Evolutionary conservation across 768 basidiomycete species (phyloP).

Genomic region (Sarcodon aspratus): DNA sequence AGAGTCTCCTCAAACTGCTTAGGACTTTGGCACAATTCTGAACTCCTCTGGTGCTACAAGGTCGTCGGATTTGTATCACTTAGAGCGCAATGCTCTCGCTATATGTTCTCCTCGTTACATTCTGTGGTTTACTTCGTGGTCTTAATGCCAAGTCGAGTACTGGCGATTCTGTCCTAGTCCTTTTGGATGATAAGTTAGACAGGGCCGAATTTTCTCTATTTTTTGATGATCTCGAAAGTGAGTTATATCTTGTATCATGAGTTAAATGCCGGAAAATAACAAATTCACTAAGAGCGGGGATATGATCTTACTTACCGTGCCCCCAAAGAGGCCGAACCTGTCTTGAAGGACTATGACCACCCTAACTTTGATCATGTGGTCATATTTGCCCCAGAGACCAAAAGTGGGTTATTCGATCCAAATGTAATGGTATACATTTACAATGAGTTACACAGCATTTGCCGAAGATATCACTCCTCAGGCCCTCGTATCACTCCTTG

Average conservation of each 20-base stretch:
- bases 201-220: constrained; percentile 69
- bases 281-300: constrained; percentile 46
- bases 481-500: constrained; percentile 58
- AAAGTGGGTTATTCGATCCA: constrained; percentile 41
- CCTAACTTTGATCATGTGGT: constrained; percentile 79
- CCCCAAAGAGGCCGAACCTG: constrained; percentile 63
- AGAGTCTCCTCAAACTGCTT: no score
- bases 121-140: constrained; percentile 16
- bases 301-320: constrained; percentile 81
- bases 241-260: constrained; percentile 4
- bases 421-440: constrained; percentile 3
- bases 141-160: constrained; percentile 59
- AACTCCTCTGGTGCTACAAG: no score
- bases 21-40: no score
- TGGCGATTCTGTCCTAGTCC: constrained; percentile 73
- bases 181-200: constrained; percentile 64
- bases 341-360: constrained; percentile 57
- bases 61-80: no score
- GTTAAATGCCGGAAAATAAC: constrained; percentile 1
- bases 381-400: constrained; percentile 75
- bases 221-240: constrained; percentile 71
- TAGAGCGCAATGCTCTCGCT: constrained; percentile 16
- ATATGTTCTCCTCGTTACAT: constrained; percentile 14
- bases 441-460: constrained; percentile 31
- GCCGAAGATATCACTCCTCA: constrained; percentile 75